Evolutionary conservation across 1,284 basidiomycete genomes (phyloP).

Genomic region (Rhodotorula sp.): DNA sequence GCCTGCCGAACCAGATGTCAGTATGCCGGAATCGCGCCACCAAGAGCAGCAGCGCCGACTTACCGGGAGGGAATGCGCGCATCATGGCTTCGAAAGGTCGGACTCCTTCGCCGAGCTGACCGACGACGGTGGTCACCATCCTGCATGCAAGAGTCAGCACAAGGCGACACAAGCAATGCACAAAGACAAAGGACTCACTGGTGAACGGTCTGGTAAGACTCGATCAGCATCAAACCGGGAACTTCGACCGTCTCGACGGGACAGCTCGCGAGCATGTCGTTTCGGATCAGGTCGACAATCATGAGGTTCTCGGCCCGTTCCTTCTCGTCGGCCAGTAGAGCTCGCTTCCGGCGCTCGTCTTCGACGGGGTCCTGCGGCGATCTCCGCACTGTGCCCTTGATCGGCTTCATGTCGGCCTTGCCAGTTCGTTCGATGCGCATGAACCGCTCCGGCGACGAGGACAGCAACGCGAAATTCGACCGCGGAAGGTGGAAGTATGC

Average conservation of each 20-base stretch:
- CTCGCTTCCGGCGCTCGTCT: slow-evolving; percentile 50
- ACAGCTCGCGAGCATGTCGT: slow-evolving; percentile 76
- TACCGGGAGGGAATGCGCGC: slow-evolving; percentile 75
- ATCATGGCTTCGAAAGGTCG: slow-evolving; percentile 53
- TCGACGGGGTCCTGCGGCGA: slow-evolving; percentile 14
- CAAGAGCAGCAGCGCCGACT: slow-evolving; percentile 12
- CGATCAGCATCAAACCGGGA: slow-evolving; percentile 80
- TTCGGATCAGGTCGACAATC: slow-evolving; percentile 96
- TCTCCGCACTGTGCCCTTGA: slow-evolving; percentile 72
- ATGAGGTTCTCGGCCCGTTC: slow-evolving; percentile 97
- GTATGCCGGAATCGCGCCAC: not conserved
- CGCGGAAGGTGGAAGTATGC: slow-evolving; percentile 71
- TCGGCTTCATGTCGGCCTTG: slow-evolving; percentile 81
- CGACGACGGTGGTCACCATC: slow-evolving; percentile 89
- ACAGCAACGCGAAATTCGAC: slow-evolving; percentile 66
- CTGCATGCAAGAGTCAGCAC: slow-evolving; percentile 2
- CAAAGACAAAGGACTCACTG: slow-evolving; percentile 53
- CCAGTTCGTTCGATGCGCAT: slow-evolving; percentile 67
- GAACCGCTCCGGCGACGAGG: slow-evolving; percentile 86
- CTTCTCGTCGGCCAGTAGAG: slow-evolving; percentile 73
- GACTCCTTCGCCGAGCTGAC: slow-evolving; percentile 70
- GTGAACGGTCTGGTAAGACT: slow-evolving; percentile 93
- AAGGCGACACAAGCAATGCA: not conserved
- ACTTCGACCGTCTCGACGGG: slow-evolving; percentile 71
- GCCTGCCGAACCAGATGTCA: not conserved